Percentiles rank a stretch among this genome's conserved stretches.
These are phyloP conservation scores for Herpetomonas tarakana DNA, from an alignment of 208 protist species.

Conservation along the genomic window DNA sequence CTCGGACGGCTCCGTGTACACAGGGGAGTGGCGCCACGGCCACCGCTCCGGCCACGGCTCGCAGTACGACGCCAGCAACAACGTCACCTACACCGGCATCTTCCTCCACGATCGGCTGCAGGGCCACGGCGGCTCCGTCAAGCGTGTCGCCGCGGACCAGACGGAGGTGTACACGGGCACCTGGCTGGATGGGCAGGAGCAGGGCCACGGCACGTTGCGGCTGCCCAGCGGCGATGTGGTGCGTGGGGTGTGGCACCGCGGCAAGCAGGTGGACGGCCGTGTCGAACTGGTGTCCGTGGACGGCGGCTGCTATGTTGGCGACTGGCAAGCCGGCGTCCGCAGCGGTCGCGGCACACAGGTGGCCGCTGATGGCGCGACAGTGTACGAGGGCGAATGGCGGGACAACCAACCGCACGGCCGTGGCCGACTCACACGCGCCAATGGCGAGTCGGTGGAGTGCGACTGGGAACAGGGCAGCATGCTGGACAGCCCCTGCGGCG, in stretches of 20 bases:
- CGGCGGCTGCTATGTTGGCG: constrained; percentile 74
- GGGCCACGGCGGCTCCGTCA: constrained; percentile 30
- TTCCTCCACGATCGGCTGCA: constrained; percentile 77
- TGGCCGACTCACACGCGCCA: constrained; percentile 48
- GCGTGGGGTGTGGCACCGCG: constrained; percentile 70
- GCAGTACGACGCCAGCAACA: constrained; percentile 47
- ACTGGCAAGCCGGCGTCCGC: constrained; percentile 61
- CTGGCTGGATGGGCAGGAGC: constrained; percentile 76
- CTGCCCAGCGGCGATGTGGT: constrained; percentile 82
- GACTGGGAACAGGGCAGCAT: constrained; percentile 56
- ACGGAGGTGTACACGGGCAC: constrained; percentile 67
- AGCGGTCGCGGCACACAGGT: constrained; percentile 60
- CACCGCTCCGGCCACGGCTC: constrained; percentile 53
- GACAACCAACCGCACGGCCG: constrained; percentile 64
- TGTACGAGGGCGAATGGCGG: constrained; percentile 82
- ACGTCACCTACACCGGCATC: constrained; percentile 66
- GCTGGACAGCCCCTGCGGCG: constrained; percentile 48
- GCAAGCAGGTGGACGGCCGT: constrained; percentile 52
- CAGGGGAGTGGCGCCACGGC: constrained; percentile 68
- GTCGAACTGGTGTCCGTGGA: constrained; percentile 51
- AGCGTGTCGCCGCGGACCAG: constrained; percentile 3
- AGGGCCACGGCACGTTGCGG: constrained; percentile 72
- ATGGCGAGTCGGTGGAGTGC: constrained; percentile 62
- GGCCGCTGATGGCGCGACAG: constrained; percentile 57
- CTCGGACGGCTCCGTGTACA: constrained; percentile 70